A percentile compares a stretch with the other conserved stretches of the same genome.
Evolutionary conservation across 495 filamentous ascomycete genomes (phyloP).

Genomic region (Talaromyces trachyspermus): DNA sequence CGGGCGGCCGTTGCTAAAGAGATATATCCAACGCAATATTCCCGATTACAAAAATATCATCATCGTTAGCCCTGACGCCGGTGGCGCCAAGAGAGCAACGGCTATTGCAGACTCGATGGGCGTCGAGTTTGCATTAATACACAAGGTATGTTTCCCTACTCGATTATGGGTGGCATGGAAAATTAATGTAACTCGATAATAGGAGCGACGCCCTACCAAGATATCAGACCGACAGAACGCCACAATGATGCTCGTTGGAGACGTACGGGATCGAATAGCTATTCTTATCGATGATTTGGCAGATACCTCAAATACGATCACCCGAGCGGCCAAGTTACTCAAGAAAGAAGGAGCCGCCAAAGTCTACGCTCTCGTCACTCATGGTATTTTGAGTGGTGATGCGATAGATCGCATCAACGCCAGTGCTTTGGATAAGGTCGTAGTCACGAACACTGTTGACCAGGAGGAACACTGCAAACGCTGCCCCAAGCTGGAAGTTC

Average conservation of each 20-base stretch:
- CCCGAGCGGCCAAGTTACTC: slow-evolving; percentile 88
- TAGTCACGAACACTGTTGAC: slow-evolving; percentile 91
- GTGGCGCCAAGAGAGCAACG: slow-evolving; percentile 94
- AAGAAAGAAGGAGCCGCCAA: slow-evolving; percentile 86
- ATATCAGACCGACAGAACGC: slow-evolving; percentile 93
- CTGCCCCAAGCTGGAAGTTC: slow-evolving; percentile 82
- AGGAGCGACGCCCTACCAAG: slow-evolving; percentile 95
- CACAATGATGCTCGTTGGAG: slow-evolving; percentile 96
- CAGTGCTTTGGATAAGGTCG: slow-evolving; percentile 77
- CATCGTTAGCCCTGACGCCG: slow-evolving; percentile 93
- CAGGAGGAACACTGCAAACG: slow-evolving; percentile 69
- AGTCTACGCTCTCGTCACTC: slow-evolving; percentile 87
- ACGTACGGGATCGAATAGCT: slow-evolving; percentile 70
- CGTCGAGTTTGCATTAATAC: slow-evolving; percentile 91
- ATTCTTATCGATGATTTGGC: slow-evolving; percentile 93
- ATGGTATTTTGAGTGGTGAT: slow-evolving; percentile 90
- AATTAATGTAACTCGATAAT: slow-evolving; percentile 13
- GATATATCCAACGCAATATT: slow-evolving; percentile 83
- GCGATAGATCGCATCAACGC: slow-evolving; percentile 91
- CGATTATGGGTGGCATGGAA: background rate
- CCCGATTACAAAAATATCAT: slow-evolving; percentile 81
- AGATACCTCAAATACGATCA: slow-evolving; percentile 95
- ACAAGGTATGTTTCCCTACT: slow-evolving; percentile 67
- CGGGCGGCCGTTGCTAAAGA: slow-evolving; percentile 76
- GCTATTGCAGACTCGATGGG: slow-evolving; percentile 89